These are phyloP conservation scores for Brasilioporus rufonigricans DNA, from an alignment of 768 basidiomycete genomes.

Conservation along the genomic window DNA sequence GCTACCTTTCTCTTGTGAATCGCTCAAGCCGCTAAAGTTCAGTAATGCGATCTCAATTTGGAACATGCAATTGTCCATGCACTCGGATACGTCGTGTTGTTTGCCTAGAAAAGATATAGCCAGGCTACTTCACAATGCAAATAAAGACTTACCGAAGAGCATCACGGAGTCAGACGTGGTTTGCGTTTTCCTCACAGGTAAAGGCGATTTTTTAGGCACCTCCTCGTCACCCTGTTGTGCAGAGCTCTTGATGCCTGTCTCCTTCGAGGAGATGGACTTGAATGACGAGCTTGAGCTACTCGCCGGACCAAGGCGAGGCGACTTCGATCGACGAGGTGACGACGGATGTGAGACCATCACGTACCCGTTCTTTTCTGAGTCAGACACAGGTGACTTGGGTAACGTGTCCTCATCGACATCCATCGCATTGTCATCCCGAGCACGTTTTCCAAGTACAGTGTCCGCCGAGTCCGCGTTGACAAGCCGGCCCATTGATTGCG, in stretches of 20 bases:
- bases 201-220: constrained; percentile 47
- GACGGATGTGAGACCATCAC: constrained; percentile 39
- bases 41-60: constrained; percentile 93
- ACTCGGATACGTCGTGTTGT: constrained; percentile 98
- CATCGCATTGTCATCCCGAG: constrained; percentile 49
- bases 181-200: constrained; percentile 53
- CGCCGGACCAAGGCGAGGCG: constrained; percentile 30
- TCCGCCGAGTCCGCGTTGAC: constrained; percentile 34
- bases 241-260: constrained; percentile 31
- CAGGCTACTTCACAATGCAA: background rate
- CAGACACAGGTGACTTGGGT: constrained; percentile 30
- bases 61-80: constrained; percentile 99
- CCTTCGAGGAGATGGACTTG: constrained; percentile 25
- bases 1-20: constrained; percentile 60
- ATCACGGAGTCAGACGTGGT: constrained; percentile 70
- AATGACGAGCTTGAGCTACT: constrained; percentile 31
- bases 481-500: constrained; percentile 31
- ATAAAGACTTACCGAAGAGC: constrained; percentile 74
- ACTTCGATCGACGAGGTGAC: constrained; percentile 36
- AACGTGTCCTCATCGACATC: constrained; percentile 48
- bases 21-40: constrained; percentile 53
- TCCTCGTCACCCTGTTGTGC: constrained; percentile 21
- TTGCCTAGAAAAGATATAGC: constrained; percentile 52
- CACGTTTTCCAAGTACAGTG: constrained; percentile 70
- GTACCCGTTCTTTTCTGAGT: constrained; percentile 43